Conservation (phyloP, 2,329 filamentous ascomycete genomes). For the Fusarium robinianum region DNA sequence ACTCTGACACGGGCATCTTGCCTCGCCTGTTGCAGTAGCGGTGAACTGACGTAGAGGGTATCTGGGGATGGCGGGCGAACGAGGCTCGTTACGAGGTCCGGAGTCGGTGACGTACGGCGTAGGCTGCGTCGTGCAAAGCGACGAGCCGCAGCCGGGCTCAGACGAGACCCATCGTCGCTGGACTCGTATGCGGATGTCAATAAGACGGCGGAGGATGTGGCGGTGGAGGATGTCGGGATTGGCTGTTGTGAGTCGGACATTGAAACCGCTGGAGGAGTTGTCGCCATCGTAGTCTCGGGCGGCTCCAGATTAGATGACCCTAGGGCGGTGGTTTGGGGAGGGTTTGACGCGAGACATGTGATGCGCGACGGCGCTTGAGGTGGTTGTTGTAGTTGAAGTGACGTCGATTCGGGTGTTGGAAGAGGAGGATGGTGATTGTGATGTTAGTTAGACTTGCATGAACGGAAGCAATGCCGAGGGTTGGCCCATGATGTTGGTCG, state of each 20-base stretch:
- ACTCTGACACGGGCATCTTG: conserved; percentile 24
- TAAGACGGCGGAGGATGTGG: conserved; percentile 11
- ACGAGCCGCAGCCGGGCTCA: conserved; percentile 43
- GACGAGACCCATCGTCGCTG: conserved; percentile 43
- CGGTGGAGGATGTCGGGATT: conserved; percentile 18
- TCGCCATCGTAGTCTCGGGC: conserved; percentile 23
- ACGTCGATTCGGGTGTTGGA: neutral
- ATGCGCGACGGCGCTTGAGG: conserved; percentile 25
- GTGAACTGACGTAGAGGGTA: conserved; percentile 39
- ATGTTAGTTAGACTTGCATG: too few species aligned
- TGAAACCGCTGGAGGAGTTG: conserved; percentile 22
- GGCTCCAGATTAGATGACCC: conserved; percentile 9
- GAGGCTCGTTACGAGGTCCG: conserved; percentile 47
- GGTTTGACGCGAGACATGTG: conserved; percentile 19
- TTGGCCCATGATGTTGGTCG: too few species aligned
- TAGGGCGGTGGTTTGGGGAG: conserved; percentile 9
- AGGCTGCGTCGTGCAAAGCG: conserved; percentile 45
- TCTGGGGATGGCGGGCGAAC: conserved; percentile 47
- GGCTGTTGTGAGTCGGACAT: conserved; percentile 16
- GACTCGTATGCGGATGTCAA: conserved; percentile 40
- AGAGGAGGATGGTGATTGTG: neutral
- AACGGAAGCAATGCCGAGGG: too few species aligned
- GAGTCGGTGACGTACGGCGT: conserved; percentile 43
- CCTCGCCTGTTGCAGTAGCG: conserved; percentile 31
- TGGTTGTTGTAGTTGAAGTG: conserved; percentile 1